Base-by-base conservation (phyloP, 2,329 filamentous ascomycete genomes). In the Byssochlamys sp. region DNA sequence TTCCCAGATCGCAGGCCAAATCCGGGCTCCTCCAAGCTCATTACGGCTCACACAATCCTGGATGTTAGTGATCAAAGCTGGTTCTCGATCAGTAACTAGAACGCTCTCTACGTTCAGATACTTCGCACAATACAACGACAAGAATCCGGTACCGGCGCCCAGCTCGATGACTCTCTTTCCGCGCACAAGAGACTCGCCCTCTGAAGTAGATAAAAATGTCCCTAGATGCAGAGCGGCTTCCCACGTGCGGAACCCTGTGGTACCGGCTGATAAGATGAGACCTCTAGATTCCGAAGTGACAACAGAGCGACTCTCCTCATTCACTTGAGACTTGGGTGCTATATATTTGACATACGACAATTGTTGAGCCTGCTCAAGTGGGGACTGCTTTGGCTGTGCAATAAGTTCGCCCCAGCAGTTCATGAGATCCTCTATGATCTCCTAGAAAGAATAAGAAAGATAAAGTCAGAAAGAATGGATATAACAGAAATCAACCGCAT, bases 391-490 rank as follows among this genome's bases (percentile, higher is more conserved):
- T 14, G 84, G 82, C 29, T 80, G 78, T 24, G 80, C 78, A 58
- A 95, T 79, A 26, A 94, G 79, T 59, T 78, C 72, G 56, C 86
- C 84, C 63, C 95, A 80, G 39, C 79, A 77, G 57, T 79, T 78
- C 81, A 92, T 89, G 66, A 96, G 81, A 71, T 87, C 80, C 73
- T 95, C 89, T 60, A 87, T 90, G 52, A 96, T 85, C 71, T 87
- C 90, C 91, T 96, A 45, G 39, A 45, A 45, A 7, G 12, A 74
- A 61, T 52, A 24, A 55, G 33, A 33, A 19, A 24, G 11, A 39
- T 3, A 12, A 26, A 57, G 52, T 53, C 54, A 61, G 61, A 56
- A 57, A 65, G 69, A 54, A 54, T 58, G 25, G 4, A 35, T 12
- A 35, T 14, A 63, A 61, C 19, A 27, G 48, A 53, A 56, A 53